Conservation (phyloP, 2,329 filamentous ascomycete species). For the Proliferodiscus dingleyae region DNA sequence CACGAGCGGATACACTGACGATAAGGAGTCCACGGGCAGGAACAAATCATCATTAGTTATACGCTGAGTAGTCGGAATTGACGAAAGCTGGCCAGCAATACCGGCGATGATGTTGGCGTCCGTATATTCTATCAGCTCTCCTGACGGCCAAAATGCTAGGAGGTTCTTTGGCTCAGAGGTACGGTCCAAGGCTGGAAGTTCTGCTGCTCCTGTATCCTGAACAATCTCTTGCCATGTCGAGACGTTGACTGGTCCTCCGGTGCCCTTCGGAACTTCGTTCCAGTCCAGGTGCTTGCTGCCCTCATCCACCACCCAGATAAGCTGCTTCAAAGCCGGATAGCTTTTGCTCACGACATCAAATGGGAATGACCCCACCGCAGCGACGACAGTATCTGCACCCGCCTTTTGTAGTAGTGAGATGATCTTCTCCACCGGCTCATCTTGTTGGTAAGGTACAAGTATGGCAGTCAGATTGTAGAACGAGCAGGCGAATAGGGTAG, state of each 20-base stretch:
- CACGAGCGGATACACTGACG: conserved; percentile 72
- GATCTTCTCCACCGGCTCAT: conserved; percentile 54
- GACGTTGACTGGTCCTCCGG: conserved; percentile 70
- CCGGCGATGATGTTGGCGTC: conserved; percentile 84
- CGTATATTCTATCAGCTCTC: conserved; percentile 75
- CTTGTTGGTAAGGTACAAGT: conserved; percentile 77
- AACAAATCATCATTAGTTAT: conserved; percentile 73
- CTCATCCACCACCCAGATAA: conserved; percentile 90
- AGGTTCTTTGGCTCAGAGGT: conserved; percentile 50
- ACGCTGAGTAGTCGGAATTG: conserved; percentile 70
- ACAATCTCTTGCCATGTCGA: conserved; percentile 92
- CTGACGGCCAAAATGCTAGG: conserved; percentile 62
- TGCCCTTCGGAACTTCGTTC: conserved; percentile 79
- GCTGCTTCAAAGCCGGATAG: conserved; percentile 66
- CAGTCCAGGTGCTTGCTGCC: conserved; percentile 92
- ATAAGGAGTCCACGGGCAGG: conserved; percentile 76
- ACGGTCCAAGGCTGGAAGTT: conserved; percentile 60
- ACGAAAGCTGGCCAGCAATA: conserved; percentile 70
- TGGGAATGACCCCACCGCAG: conserved; percentile 80
- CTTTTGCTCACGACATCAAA: conserved; percentile 66
- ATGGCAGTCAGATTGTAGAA: conserved; percentile 81
- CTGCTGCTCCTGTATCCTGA: conserved; percentile 59
- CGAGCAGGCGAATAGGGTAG: conserved; percentile 77
- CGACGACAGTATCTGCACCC: conserved; percentile 75
- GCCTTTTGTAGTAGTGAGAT: conserved; percentile 68